phyloP scores from a whole-genome alignment of 192 early-diverging fungal genomes.

The Polychytrium aggregatum region DNA sequence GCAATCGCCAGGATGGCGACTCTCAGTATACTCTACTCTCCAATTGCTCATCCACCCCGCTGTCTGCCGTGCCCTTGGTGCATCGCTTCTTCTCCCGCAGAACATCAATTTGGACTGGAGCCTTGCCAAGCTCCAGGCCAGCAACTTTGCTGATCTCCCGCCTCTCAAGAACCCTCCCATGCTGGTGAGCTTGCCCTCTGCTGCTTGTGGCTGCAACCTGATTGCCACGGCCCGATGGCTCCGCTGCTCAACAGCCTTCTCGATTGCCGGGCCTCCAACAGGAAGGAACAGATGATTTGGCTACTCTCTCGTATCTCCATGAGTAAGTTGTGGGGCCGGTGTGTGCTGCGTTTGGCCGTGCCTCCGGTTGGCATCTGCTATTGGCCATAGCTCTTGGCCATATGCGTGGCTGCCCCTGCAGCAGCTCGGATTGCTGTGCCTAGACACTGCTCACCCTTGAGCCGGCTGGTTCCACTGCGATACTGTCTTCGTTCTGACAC shows the following conservation, averaged over 20 bases:
- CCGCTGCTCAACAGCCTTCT: neutral
- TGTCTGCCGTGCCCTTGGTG: neutral
- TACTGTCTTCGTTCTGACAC: too few relatives aligned
- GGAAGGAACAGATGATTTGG: conserved; percentile 68
- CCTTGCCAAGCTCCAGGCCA: conserved; percentile 51
- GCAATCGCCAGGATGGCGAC: too few relatives aligned
- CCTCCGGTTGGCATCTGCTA: too few relatives aligned
- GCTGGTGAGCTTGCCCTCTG: conserved; percentile 19
- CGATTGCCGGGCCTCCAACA: neutral
- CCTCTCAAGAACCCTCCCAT: conserved; percentile 88
- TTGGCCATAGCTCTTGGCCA: too few relatives aligned
- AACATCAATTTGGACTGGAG: conserved; percentile 63
- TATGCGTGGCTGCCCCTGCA: too few relatives aligned
- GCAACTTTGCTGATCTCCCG: conserved; percentile 62
- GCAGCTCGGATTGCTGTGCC: too few relatives aligned
- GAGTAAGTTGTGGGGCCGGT: neutral
- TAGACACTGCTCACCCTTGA: conserved; percentile 1
- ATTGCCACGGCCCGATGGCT: too few relatives aligned
- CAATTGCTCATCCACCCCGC: neutral
- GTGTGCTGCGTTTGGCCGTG: neutral
- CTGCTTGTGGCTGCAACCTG: too few relatives aligned
- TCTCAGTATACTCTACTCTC: too few relatives aligned
- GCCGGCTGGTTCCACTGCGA: too few relatives aligned
- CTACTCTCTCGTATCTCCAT: conserved; percentile 74
- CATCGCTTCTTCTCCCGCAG: conserved; percentile 24